Percentiles rank a stretch among this genome's conserved stretches.
Conservation (phyloP, 805 yeast genomes). For the Pichia eremophila region DNA sequence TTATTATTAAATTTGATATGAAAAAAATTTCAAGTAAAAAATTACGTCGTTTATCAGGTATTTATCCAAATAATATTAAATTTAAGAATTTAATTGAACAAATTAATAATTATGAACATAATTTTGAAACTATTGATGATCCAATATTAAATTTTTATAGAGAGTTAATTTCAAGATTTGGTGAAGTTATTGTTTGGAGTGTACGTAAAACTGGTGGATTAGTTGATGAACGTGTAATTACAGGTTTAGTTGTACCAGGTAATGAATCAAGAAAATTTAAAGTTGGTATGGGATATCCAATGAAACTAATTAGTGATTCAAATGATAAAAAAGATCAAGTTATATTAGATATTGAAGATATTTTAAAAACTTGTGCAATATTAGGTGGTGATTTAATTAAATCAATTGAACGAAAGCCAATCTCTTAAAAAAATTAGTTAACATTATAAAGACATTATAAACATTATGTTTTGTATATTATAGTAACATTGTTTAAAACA, state of each 20-base stretch:
- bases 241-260: conserved; percentile 76
- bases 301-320: conserved; percentile 43
- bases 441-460: too few relatives aligned
- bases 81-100: conserved; percentile 50
- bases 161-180: conserved; percentile 55
- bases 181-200: conserved; percentile 63
- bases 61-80: conserved; percentile 36
- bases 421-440: too few relatives aligned
- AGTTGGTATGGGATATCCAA: conserved; percentile 68
- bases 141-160: conserved; percentile 49
- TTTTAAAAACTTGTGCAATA: conserved; percentile 7
- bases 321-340: conserved; percentile 41
- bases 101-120: conserved; percentile 29
- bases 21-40: conserved; percentile 12
- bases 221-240: conserved; percentile 44
- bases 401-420: conserved; percentile 1
- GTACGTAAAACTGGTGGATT: conserved; percentile 40
- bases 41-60: conserved; percentile 43
- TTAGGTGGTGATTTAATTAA: conserved; percentile 58
- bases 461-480: too few relatives aligned
- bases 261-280: conserved; percentile 58
- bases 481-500: too few relatives aligned
- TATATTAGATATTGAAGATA: conserved; percentile 18
- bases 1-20: conserved; percentile 52
- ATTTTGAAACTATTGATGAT: conserved; percentile 43